Evolutionary conservation across 106 monocot species (phyloP), one percentile per base, ranked within the genome.

Genomic region (Amphibolis antarctica): DNA sequence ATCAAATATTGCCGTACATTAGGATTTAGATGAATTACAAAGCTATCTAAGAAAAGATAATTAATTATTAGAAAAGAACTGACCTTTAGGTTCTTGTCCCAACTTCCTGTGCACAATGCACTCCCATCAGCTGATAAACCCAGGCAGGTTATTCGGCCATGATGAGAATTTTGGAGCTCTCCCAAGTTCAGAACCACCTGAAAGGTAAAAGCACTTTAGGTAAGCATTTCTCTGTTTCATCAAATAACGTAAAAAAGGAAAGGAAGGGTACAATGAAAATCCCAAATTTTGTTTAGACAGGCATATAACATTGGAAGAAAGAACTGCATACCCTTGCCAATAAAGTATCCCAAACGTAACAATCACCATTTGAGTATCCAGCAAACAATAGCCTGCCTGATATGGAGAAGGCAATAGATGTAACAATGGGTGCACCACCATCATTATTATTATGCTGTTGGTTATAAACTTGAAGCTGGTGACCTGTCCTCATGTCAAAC

Each of bases 101-200:
- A 96, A 64, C 94, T 96, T 77, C 94, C 94, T 59, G 94, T 96
- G 77, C 89, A 89, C 53, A 96, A 74, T 49, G 94, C 94, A 80
- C 94, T 96, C 47, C 94, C 94, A 76, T 96, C 94, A 28, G 83
- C 77, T 26, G 89, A 89, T 67, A 96, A 71, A 60, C 94, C 86
- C 26, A 96, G 68, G 65, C 94, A 89, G 44, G 83, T 86, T 76
- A 89, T 89, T 55, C 83, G 81, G 9, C 82, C 86, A 58, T 86
- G 86, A 44, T 96, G 94, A 45, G 89, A 84, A 53, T 86, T 84
- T 42, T 96, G 94, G 28, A 96, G 80, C 15, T 72, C 76, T 28
- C 94, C 84, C 69, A 96, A 71, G 55, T 89, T 84, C 53, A 89
- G 68, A 42, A 96, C 94, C 23, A 80, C 89, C 94, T 96, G 73